Conservation (phyloP, 2,329 filamentous ascomycete species). For the Talaromyces sp. region DNA sequence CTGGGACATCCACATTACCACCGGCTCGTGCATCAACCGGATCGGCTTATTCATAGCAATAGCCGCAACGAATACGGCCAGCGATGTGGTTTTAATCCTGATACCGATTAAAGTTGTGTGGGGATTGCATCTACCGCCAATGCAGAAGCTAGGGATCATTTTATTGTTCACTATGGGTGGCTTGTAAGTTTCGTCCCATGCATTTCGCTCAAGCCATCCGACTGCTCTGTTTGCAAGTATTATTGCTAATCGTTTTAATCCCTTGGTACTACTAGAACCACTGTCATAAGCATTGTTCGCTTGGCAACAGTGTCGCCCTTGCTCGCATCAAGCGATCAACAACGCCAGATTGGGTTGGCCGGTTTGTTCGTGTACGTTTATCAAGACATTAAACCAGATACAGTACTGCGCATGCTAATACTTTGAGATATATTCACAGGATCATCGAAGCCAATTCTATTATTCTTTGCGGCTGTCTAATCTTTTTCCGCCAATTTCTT, state of each 20-base stretch:
- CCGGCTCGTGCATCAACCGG: slow-evolving; percentile 16
- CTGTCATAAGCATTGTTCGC: slow-evolving; percentile 18
- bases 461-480: slow-evolving; percentile 20
- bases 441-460: slow-evolving; percentile 22
- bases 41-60: slow-evolving; percentile 16
- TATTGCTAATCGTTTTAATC: neutral
- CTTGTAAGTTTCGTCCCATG: neutral
- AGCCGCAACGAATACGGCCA: slow-evolving; percentile 18
- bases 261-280: slow-evolving; percentile 11
- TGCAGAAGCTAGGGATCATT: slow-evolving; percentile 15
- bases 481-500: slow-evolving; percentile 19
- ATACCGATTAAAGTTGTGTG: slow-evolving; percentile 16
- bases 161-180: neutral
- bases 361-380: slow-evolving; percentile 12
- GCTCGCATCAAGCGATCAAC: slow-evolving; percentile 14
- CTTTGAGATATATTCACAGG: slow-evolving; percentile 6
- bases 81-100: slow-evolving; percentile 18
- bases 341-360: slow-evolving; percentile 14
- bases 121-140: slow-evolving; percentile 10
- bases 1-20: slow-evolving; percentile 12
- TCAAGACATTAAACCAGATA: neutral
- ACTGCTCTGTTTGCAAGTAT: too few relatives aligned
- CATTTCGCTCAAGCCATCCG: neutral
- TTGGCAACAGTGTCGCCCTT: slow-evolving; percentile 19
- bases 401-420: neutral